Evolutionary conservation across 208 protist genomes (phyloP).

Genomic region (Naegleria lovaniensis): DNA sequence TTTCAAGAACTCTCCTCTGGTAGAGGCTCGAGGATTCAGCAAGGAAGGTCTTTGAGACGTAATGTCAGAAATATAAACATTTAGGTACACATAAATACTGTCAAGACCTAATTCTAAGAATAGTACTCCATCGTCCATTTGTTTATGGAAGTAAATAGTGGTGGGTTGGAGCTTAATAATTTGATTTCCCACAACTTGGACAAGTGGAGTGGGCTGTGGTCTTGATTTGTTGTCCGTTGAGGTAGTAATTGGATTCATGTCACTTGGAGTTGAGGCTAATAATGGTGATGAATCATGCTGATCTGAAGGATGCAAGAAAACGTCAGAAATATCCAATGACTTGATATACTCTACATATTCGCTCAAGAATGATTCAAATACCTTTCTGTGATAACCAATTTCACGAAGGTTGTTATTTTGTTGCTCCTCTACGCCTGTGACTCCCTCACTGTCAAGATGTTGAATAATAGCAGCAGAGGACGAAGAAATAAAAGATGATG

Average conservation of each 20-base stretch:
- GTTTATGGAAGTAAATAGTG: slow-evolving; percentile 23
- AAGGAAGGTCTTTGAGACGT: neutral
- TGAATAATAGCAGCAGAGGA: neutral
- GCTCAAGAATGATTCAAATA: slow-evolving; percentile 13
- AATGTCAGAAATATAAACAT: slow-evolving; percentile 16
- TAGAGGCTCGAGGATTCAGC: neutral
- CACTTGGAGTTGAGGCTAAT: neutral
- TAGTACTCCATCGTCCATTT: neutral
- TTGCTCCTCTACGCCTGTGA: neutral
- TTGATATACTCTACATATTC: slow-evolving; percentile 28
- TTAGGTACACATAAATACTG: neutral
- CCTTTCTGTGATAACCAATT: neutral
- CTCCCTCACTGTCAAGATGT: neutral
- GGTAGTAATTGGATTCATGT: too few species aligned
- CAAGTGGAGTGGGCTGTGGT: neutral
- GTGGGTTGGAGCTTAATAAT: neutral
- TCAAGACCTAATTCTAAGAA: slow-evolving; percentile 12
- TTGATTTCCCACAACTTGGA: neutral
- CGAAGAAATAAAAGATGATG: neutral
- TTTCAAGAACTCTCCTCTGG: neutral
- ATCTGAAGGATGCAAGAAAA: neutral
- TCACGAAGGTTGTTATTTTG: neutral
- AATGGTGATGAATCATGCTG: neutral
- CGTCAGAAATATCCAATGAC: neutral
- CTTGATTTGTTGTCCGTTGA: neutral